Evolutionary conservation across 371 early-diverging fungal species (phyloP).

Genomic region (Choanephora cucurbitarum): DNA sequence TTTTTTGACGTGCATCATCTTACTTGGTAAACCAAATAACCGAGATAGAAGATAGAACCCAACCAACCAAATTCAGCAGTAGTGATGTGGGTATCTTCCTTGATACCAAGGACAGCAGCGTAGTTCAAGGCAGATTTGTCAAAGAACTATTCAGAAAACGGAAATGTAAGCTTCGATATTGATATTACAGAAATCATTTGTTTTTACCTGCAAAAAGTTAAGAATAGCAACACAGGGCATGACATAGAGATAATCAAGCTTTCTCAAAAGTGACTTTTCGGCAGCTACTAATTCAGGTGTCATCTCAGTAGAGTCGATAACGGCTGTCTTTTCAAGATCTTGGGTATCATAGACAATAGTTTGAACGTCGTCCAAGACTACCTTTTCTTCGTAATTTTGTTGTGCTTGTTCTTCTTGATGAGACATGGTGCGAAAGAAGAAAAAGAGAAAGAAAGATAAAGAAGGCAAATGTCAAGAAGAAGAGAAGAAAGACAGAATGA

Average conservation of each 20-base stretch:
- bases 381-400: slow-evolving; percentile 3
- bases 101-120: slow-evolving; percentile 30
- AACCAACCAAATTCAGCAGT: slow-evolving; percentile 34
- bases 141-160: slow-evolving; percentile 25
- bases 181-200: neutral
- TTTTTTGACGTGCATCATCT: neutral
- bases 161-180: too few species aligned
- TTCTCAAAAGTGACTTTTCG: slow-evolving; percentile 13
- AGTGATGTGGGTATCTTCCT: slow-evolving; percentile 20
- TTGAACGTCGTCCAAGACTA: slow-evolving; percentile 5
- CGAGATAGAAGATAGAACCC: slow-evolving; percentile 42
- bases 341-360: neutral
- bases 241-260: slow-evolving; percentile 18
- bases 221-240: slow-evolving; percentile 25
- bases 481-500: neutral
- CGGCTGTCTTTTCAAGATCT: slow-evolving; percentile 3
- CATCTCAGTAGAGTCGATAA: neutral
- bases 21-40: slow-evolving; percentile 45
- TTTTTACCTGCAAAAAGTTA: slow-evolving; percentile 22
- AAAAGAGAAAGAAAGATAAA: neutral
- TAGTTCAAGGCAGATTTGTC: slow-evolving; percentile 38
- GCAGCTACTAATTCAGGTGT: slow-evolving; percentile 15
- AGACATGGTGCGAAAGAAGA: neutral
- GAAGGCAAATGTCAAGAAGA: neutral
- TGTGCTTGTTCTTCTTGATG: neutral